Percentiles rank a stretch among this genome's conserved stretches.
Evolutionary conservation across 768 basidiomycete species (phyloP).

Genomic region (Mycena alexandri): DNA sequence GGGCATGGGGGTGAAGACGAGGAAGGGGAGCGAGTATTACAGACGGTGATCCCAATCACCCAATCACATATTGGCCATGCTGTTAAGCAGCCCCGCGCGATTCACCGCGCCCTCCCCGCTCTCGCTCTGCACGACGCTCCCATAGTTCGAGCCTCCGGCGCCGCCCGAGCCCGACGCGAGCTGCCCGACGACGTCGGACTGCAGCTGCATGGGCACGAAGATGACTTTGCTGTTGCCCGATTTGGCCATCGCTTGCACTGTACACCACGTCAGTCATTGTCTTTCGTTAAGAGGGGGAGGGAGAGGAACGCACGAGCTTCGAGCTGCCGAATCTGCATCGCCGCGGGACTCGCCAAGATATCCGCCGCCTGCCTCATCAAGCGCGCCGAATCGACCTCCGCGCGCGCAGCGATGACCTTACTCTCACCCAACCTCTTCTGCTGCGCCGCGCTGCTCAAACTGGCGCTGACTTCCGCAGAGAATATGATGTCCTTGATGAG

Average conservation of each 20-base stretch:
- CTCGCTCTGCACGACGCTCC: slow-evolving; percentile 5
- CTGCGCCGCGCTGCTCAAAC: slow-evolving; percentile 94
- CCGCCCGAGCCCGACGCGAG: slow-evolving; percentile 41
- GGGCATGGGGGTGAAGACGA: too few relatives aligned
- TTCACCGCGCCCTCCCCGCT: slow-evolving; percentile 25
- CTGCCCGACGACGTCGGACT: slow-evolving; percentile 76
- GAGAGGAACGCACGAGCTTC: slow-evolving; percentile 72
- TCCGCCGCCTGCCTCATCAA: slow-evolving; percentile 98
- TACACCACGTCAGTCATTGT: slow-evolving; percentile 10
- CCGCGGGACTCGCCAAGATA: slow-evolving; percentile 93
- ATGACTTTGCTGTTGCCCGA: slow-evolving; percentile 89
- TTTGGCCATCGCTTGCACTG: slow-evolving; percentile 94
- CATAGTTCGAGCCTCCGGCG: slow-evolving; percentile 1
- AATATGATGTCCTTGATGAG: slow-evolving; percentile 97
- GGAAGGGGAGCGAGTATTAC: too few relatives aligned
- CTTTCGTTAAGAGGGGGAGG: slow-evolving; percentile 8
- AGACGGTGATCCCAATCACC: too few relatives aligned
- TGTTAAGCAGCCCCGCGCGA: slow-evolving; percentile 29
- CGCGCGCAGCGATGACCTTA: slow-evolving; percentile 95
- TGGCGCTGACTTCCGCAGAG: slow-evolving; percentile 89
- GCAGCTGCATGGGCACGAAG: slow-evolving; percentile 95
- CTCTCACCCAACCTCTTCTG: slow-evolving; percentile 97
- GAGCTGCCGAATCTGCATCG: slow-evolving; percentile 98
- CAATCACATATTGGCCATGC: slow-evolving; percentile 34
- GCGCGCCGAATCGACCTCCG: slow-evolving; percentile 94